Percentiles rank a stretch among this genome's conserved stretches.
Evolutionary conservation across 2,329 filamentous ascomycete genomes (phyloP).

Genomic region (Xylaria sp.): DNA sequence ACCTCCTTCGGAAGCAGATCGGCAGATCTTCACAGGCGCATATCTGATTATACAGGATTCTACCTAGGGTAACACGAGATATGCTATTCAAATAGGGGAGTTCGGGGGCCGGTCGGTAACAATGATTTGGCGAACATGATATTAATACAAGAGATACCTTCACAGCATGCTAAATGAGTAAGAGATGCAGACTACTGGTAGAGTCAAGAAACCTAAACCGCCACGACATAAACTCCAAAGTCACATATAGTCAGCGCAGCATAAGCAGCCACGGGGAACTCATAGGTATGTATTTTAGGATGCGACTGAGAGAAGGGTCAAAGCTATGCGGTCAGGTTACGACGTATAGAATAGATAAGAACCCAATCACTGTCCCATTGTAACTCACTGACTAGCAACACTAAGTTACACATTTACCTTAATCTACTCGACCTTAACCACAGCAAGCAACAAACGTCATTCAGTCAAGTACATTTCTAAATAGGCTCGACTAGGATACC

Average conservation of each 20-base stretch:
- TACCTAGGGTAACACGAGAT: background rate
- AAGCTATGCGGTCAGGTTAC: too few relatives aligned
- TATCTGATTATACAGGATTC: background rate
- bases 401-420: too few relatives aligned
- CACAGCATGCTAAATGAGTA: background rate
- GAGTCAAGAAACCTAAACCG: background rate
- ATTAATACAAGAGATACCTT: constrained; percentile 14
- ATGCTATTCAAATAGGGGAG: background rate
- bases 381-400: too few relatives aligned
- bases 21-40: background rate
- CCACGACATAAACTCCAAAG: too few relatives aligned
- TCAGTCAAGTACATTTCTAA: too few relatives aligned
- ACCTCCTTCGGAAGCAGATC: background rate
- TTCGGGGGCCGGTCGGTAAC: background rate
- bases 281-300: background rate
- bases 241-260: too few relatives aligned
- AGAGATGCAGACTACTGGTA: background rate
- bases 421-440: too few relatives aligned
- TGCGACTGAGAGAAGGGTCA: too few relatives aligned
- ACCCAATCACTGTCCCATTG: too few relatives aligned
- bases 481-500: too few relatives aligned
- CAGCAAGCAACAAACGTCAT: too few relatives aligned
- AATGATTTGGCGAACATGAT: background rate
- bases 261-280: background rate
- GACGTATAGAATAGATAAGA: too few relatives aligned